A percentile compares a stretch with the other conserved stretches of the same genome.
Conservation (phyloP, 1,284 basidiomycete species). For the Apiotrichum sp. region DNA sequence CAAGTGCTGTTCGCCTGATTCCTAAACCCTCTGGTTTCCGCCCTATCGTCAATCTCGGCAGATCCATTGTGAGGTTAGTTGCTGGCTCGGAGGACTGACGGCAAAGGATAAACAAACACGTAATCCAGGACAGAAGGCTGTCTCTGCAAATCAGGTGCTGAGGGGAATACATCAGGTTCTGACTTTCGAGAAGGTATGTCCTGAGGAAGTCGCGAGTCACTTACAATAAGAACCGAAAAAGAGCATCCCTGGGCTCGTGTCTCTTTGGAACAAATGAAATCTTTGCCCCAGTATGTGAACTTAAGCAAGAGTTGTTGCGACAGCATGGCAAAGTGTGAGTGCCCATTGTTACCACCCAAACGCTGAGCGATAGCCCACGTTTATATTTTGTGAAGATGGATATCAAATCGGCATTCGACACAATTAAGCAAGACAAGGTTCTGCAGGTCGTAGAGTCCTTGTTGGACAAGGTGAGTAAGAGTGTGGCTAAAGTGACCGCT, state of each 20-base stretch:
- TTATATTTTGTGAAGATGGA: constrained; percentile 95
- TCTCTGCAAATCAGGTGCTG: constrained; percentile 64
- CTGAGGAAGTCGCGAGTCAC: not conserved
- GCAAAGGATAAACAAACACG: no score
- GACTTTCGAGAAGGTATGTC: constrained; percentile 70
- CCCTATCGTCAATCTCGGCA: constrained; percentile 85
- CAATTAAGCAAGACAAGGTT: constrained; percentile 82
- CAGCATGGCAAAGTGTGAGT: constrained; percentile 56
- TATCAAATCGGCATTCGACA: constrained; percentile 92
- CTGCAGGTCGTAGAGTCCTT: constrained; percentile 68
- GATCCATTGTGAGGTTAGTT: constrained; percentile 42
- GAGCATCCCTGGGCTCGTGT: constrained; percentile 65
- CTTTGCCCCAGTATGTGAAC: constrained; percentile 63
- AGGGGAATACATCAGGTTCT: constrained; percentile 76
- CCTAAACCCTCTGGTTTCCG: constrained; percentile 93
- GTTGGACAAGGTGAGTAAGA: constrained; percentile 60
- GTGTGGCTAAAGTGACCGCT: constrained; percentile 1
- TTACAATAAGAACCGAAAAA: constrained; percentile 56
- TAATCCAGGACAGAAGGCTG: not conserved
- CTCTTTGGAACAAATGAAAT: constrained; percentile 79
- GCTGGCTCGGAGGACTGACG: no score
- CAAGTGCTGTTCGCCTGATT: constrained; percentile 68
- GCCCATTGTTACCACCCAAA: constrained; percentile 46
- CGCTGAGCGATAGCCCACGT: constrained; percentile 50
- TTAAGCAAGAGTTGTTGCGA: constrained; percentile 57